Percentiles rank a stretch among this genome's conserved stretches.
Evolutionary conservation across 1,284 basidiomycete genomes (phyloP).

Genomic region (Polyporus tsugae): DNA sequence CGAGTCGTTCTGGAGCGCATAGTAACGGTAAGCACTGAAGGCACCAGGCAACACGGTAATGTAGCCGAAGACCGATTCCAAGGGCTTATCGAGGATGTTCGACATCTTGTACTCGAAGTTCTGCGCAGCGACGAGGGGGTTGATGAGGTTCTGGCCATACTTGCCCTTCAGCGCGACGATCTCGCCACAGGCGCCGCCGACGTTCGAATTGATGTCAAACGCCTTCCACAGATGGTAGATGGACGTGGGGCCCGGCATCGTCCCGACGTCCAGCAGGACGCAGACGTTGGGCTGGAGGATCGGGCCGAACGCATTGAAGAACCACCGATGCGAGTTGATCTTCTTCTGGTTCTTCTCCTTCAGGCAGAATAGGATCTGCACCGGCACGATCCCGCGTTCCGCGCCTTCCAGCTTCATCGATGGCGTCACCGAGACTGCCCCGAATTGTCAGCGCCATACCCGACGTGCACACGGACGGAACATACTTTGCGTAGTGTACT

Average conservation of each 20-base stretch:
- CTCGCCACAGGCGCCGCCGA: constrained; percentile 97
- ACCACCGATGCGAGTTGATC: constrained; percentile 95
- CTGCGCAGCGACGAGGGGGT: constrained; percentile 90
- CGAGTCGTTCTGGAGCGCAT: constrained; percentile 88
- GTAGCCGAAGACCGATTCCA: constrained; percentile 90
- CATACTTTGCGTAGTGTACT: constrained; percentile 91
- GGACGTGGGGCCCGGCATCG: constrained; percentile 87
- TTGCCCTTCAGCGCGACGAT: constrained; percentile 93
- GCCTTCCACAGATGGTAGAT: constrained; percentile 98
- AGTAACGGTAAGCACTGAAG: constrained; percentile 92
- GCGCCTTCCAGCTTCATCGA: constrained; percentile 85
- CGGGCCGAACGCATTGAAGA: constrained; percentile 88
- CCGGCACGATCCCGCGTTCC: constrained; percentile 84
- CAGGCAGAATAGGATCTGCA: constrained; percentile 94
- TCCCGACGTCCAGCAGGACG: constrained; percentile 94
- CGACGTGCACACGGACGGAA: constrained; percentile 13
- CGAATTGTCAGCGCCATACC: constrained; percentile 16
- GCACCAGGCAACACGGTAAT: constrained; percentile 94
- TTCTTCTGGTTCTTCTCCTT: constrained; percentile 95
- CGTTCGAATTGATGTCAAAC: constrained; percentile 95
- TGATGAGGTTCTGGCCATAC: constrained; percentile 79
- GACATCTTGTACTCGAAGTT: constrained; percentile 99
- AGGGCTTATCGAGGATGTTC: constrained; percentile 91
- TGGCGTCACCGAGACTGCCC: constrained; percentile 81
- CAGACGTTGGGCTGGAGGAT: constrained; percentile 90